Evolutionary conservation across 139 green algal species (phyloP), one percentile per base, ranked within the genome.

Genomic region (Bryopsis sp.): DNA sequence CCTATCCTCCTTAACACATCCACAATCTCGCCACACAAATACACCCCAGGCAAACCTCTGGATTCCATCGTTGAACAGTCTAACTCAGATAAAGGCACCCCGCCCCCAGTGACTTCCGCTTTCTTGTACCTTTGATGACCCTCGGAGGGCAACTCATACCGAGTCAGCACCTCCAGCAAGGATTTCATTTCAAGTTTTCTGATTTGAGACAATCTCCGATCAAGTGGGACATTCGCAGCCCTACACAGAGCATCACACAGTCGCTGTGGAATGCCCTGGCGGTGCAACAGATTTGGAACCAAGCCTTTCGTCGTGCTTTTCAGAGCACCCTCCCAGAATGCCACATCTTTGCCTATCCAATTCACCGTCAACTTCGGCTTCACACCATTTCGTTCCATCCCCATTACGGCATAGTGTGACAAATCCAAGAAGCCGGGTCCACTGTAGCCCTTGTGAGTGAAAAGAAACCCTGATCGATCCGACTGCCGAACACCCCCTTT

Each of bases 1-100:
- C 92, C 92, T n/a, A 96, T 93, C 22, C 89, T 75, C 0, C 89
- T 88, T 74, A 91, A 91, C 4, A 95, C 81, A 67, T 96, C 91
- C 19, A 85, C 64, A 28, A 96, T 61, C 78, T 97, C 92, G 1
- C 92, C 90, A 58, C 87, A 96, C 26, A 96, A 22, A 68, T 81
- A 81, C 62, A 96, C 19, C 0, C 81, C 76, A 2, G 83, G 81
- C 24, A 57, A 4, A n/a, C 78, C 58, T 47, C 69, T 43, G 67
- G 78, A 88, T 75, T 96, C 82, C 84, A 94, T 83, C 11, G 76
- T 89, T 19, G 48, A 32, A 32, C 67, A 84, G 70, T 92, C 32
- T 0, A 97, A 32, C 48, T 95, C 79, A 22, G 76, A 67, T 39
- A 97, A 79, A 1, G 76, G 80, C 6, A 97, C 76, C 1, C 91